Base-by-base conservation (phyloP, 106 monocot genomes). In the Triglochin maritima region DNA sequence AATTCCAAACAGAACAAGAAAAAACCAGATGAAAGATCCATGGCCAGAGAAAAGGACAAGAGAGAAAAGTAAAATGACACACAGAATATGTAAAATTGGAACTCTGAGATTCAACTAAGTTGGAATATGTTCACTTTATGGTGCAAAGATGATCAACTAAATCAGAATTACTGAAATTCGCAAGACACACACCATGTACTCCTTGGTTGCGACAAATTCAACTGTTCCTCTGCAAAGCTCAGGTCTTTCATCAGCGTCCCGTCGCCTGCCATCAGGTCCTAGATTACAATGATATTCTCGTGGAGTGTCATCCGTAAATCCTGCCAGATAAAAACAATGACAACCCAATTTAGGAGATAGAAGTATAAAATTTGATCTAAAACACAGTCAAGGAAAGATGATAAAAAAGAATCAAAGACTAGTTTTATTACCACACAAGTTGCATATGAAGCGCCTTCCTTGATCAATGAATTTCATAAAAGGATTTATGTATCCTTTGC, bases 191-290 rank as follows among this genome's bases (percentile, higher is more conserved):
- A 98, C 96, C 98, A 99, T 86, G 66, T 79, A 99, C 80, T 99
- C 98, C 71, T 92, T 99, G 7, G 92, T 89, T 63, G 98, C 98
- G 72, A 99, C 84, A 89, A 99, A 99, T 79, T 99, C 98, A 75
- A 99, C 92, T 13, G 92, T 81, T 73, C 98, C 98, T 84, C 92
- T 86, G 67, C 89, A 99, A 47, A 99, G 58, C 62, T 99, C 98
- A 71, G 92, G 92, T 60, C 98, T 86, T 82, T 92, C 98, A 79
- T 92, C 92, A 64, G 89, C 98, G 89, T 99, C 98, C n/a, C 86
- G 88, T 4, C 98, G 79, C 74, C 98, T 86, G 46, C 86, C 88
- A 82, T 99, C 92, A 57, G 92, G 92, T 13, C 92, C 98, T 50
- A 99, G 75, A 76, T 99, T 88, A 67, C 92, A 92, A 44, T 71